A percentile compares a stretch with the other conserved stretches of the same genome.
These are phyloP conservation scores for Penicillium sp. DNA, from an alignment of 2,329 filamentous ascomycete species.

Conservation along the genomic window DNA sequence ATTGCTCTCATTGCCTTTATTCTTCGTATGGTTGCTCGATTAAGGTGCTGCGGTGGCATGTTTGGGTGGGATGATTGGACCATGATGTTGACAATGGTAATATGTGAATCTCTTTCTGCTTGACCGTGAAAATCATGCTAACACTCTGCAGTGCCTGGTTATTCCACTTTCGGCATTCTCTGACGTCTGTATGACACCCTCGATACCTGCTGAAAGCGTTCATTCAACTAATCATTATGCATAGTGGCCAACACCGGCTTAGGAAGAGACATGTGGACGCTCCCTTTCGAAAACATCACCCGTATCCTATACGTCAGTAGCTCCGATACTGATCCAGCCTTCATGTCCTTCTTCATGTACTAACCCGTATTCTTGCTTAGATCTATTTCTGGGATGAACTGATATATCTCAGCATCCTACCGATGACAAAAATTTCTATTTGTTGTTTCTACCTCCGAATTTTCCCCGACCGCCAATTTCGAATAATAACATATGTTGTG, in stretches of 20 bases:
- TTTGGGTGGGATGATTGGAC: slow-evolving; percentile 44
- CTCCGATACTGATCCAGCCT: slow-evolving; percentile 21
- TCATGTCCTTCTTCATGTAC: slow-evolving; percentile 21
- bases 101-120: neutral
- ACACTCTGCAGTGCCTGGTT: slow-evolving; percentile 12
- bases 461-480: slow-evolving; percentile 40
- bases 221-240: slow-evolving; percentile 5
- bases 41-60: slow-evolving; percentile 33
- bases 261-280: slow-evolving; percentile 48
- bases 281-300: slow-evolving; percentile 45
- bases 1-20: slow-evolving; percentile 36
- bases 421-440: slow-evolving; percentile 33
- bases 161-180: slow-evolving; percentile 28
- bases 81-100: slow-evolving; percentile 35
- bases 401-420: slow-evolving; percentile 35
- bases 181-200: slow-evolving; percentile 22
- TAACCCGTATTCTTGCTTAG: slow-evolving; percentile 22
- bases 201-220: too few relatives aligned
- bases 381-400: slow-evolving; percentile 34
- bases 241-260: slow-evolving; percentile 44
- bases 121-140: neutral
- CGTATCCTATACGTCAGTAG: slow-evolving; percentile 37
- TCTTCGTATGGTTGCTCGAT: slow-evolving; percentile 39
- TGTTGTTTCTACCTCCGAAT: slow-evolving; percentile 44
- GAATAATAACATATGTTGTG: slow-evolving; percentile 29